Evolutionary conservation across 768 basidiomycete species (phyloP).

Genomic region (Pisolithus albus): DNA sequence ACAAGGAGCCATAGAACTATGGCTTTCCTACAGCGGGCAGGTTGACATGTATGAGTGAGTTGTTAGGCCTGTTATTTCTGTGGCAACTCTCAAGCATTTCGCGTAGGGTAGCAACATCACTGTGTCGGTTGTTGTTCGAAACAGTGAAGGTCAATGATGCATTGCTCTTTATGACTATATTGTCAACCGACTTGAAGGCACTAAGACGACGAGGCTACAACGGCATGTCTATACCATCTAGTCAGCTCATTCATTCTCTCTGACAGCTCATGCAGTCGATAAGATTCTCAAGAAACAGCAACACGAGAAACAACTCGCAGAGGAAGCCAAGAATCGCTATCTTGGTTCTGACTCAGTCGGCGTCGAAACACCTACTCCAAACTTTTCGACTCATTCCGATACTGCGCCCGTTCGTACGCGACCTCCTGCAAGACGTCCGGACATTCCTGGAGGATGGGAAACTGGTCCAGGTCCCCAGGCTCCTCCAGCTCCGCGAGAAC

Average conservation of each 20-base stretch:
- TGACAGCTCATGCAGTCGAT: slow-evolving; percentile 51
- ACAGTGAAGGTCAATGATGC: slow-evolving; percentile 80
- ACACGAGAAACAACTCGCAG: slow-evolving; percentile 52
- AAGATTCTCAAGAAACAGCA: slow-evolving; percentile 82
- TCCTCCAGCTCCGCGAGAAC: background rate
- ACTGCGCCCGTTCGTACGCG: slow-evolving; percentile 8
- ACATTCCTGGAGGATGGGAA: slow-evolving; percentile 20
- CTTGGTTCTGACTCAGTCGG: background rate
- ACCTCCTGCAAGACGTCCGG: slow-evolving; percentile 15
- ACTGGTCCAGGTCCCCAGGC: slow-evolving; percentile 10
- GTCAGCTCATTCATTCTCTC: background rate
- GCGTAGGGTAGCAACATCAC: slow-evolving; percentile 70
- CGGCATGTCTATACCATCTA: slow-evolving; percentile 36
- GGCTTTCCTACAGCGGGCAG: slow-evolving; percentile 67
- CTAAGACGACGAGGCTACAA: slow-evolving; percentile 82
- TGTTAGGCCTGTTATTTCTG: background rate
- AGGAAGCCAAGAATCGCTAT: slow-evolving; percentile 31
- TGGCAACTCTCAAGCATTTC: slow-evolving; percentile 1
- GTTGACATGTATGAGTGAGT: slow-evolving; percentile 92
- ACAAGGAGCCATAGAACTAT: slow-evolving; percentile 63
- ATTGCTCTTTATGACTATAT: slow-evolving; percentile 85
- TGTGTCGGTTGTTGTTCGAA: slow-evolving; percentile 76
- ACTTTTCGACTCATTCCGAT: slow-evolving; percentile 1
- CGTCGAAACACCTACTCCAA: slow-evolving; percentile 9
- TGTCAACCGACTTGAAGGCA: slow-evolving; percentile 82